Evolutionary conservation across 73 alveolate genomes (phyloP), one percentile per base, ranked within the genome.

Genomic region (Paramecium pentaurelia): DNA sequence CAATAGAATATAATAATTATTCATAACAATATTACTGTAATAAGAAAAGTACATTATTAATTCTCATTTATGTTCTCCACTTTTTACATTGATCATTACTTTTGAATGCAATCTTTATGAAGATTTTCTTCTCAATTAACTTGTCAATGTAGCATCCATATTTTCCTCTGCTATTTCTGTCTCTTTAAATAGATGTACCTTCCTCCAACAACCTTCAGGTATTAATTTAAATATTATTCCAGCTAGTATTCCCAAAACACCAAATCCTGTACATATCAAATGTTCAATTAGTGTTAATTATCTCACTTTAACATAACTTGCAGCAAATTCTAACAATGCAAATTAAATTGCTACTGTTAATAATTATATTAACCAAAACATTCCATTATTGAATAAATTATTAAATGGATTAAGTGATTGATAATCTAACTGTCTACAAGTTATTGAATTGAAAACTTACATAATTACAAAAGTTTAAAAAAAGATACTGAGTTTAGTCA

Each of bases 371-470:
- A 80, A 20, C 91, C 91, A 80, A 80, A 92, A 94, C 87, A 85
- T 42, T 93, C 97, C 93, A 93, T 96, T 96, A 86, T 92, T 73
- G 86, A 93, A 86, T 68, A 97, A 85, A 64, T 95, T 96, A 8
- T 86, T 95, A 86, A 97, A 97, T 2, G 96, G 95, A 93, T 96
- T 93, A 90, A 38, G 92, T 60, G 96, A 93, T 58, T 71, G 92
- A 44, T 86, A 94, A 49, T 93, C 94, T 28, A 97, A 90, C 89
- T 96, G 94, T 60, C 99, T 93, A 60, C 97, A 96, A 86, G 95
- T 96, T 80, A 97, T 96, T 68, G 95, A 95, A 85, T 96, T 96
- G 97, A 97, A 97, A 27, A 97, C 95, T 86, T 96, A 97, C 95
- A 97, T 75, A 93, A 96, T 88, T 80, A 97, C 98, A 94, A 96